These are phyloP conservation scores for Lagenaria siceraria DNA, from an alignment of 306 rosid genomes.

Conservation along the genomic window DNA sequence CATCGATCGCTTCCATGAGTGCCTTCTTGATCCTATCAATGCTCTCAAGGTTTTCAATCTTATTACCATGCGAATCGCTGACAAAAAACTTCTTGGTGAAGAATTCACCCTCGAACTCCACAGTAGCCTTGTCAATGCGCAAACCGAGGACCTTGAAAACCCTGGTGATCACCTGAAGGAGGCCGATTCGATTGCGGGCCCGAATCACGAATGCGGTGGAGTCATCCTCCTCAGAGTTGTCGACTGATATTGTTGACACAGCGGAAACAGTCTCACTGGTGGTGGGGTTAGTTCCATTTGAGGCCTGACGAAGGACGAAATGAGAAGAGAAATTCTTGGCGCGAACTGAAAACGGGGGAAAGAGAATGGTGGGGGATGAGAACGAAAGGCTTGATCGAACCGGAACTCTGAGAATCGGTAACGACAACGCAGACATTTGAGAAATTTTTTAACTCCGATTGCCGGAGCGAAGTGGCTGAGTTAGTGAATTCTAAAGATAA, in stretches of 20 bases:
- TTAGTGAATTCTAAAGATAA: not conserved
- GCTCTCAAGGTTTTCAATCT: slow-evolving; percentile 34
- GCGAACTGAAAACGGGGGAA: slow-evolving; percentile 10
- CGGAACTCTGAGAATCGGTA: slow-evolving; percentile 11
- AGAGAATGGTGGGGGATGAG: slow-evolving; percentile 6
- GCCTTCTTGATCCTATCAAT: slow-evolving; percentile 50
- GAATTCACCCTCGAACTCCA: slow-evolving; percentile 47
- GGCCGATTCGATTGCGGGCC: slow-evolving; percentile 52
- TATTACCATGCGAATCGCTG: slow-evolving; percentile 46
- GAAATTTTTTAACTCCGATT: not conserved
- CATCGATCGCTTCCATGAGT: slow-evolving; percentile 38
- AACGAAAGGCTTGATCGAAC: slow-evolving; percentile 12
- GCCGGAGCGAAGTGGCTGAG: not conserved
- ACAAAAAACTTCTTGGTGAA: slow-evolving; percentile 47
- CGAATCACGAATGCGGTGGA: slow-evolving; percentile 49
- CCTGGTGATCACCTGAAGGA: slow-evolving; percentile 51
- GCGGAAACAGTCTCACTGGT: slow-evolving; percentile 17
- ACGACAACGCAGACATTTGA: slow-evolving; percentile 29
- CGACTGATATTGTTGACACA: slow-evolving; percentile 27
- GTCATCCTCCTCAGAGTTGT: slow-evolving; percentile 19
- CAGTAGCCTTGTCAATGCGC: slow-evolving; percentile 42
- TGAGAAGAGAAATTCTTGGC: not conserved
- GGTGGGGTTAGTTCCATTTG: slow-evolving; percentile 11
- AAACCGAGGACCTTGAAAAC: slow-evolving; percentile 63
- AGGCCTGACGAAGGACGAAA: not conserved